Evolutionary conservation across 139 green algal genomes (phyloP), one percentile per base, ranked within the genome.

Genomic region (Mychonastes homosphaera): DNA sequence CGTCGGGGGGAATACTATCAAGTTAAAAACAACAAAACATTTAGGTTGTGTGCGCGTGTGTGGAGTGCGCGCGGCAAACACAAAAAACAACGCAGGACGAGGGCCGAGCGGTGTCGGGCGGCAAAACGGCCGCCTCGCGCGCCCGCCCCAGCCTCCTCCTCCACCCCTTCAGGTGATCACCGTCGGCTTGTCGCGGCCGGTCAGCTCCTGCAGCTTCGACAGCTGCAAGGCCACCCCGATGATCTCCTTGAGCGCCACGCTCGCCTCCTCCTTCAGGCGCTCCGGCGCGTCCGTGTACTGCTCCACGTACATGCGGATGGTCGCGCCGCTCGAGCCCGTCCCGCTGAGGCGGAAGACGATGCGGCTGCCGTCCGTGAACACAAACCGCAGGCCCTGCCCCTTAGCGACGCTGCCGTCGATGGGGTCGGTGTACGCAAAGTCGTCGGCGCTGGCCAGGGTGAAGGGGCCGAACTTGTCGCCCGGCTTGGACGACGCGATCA

Each of bases 231-330:
- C 92, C 13, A 87, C 64, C 74, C 77, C 27, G 19, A 46, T 18
- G 12, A n/a, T n/a, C n/a, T n/a, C n/a, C n/a, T n/a, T n/a, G n/a
- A n/a, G n/a, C n/a, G n/a, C 39, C 26, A 67, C 67, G 66, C 95
- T 81, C 8, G 92, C 81, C 51, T 98, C 90, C 47, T 76, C 61
- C 33, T 78, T 76, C 52, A 89, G 84, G 63, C 82, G 87, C 41
- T 76, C 58, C 8, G 57, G 38, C 58, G 97, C 88, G 16, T 72
- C 58, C 40, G 79, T 86, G 81, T 95, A 99, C 69, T 96, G 82
- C 86, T 99, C 92, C 62, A 98, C 90, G 84, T 99, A 99, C 75
- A 99, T 36, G 21, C 92, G 79, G 58, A 99, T 86, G 56, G 92
- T 99, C 50, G 92, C 90, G 21, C 92, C 92, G 35, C 70, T 68